Evolutionary conservation across 1,284 basidiomycete species (phyloP), one percentile per base, ranked within the genome.

Genomic region (Violaceomyces palustris): DNA sequence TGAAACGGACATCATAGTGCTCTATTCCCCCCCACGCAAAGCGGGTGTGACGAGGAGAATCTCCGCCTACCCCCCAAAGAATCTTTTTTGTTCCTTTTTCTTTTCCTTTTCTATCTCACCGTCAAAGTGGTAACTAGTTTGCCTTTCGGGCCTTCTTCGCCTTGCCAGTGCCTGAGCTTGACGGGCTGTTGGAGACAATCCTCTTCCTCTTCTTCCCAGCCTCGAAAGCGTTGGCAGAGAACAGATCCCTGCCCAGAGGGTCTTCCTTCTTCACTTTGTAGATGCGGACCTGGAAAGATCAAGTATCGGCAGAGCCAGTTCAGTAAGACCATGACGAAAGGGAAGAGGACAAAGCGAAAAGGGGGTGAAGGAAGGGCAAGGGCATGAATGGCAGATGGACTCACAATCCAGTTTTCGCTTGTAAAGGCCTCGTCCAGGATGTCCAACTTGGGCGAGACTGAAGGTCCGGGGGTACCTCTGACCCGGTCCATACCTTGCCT

Each of bases 241-340:
- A 55, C 29, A 69, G 39, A 60, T 90, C 86, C 55, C 94, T 81
- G 18, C 91, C 92, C 3, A 99, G 79, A 15, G 82, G 75, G 75
- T 98, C 94, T 42, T 94, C 90, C 70, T 89, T 90, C 78, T 91
- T 93, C 42, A 98, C 94, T 71, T 89, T 79, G 73, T 91, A 99
- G 71, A 99, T 96, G 35, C 94, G 85, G 50, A 89, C 84, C 83
- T 86, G 62, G 3, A 3, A 24, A 25, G 18, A 14, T 11, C 19
- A 26, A 15, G 5, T 24, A 37, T 24, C n/a, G 6, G 17, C 39
- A 42, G 18, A 8, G 6, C 10, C 14, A 31, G 15, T n/a, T n/a
- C n/a, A n/a, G n/a, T n/a, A n/a, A n/a, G n/a, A n/a, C n/a, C n/a
- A n/a, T n/a, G n/a, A 24, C 6, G 24, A 27, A 43, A 36, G 22